phyloP scores from a whole-genome alignment of 2,329 filamentous ascomycete species.

The Cladobotryum protrusum region DNA sequence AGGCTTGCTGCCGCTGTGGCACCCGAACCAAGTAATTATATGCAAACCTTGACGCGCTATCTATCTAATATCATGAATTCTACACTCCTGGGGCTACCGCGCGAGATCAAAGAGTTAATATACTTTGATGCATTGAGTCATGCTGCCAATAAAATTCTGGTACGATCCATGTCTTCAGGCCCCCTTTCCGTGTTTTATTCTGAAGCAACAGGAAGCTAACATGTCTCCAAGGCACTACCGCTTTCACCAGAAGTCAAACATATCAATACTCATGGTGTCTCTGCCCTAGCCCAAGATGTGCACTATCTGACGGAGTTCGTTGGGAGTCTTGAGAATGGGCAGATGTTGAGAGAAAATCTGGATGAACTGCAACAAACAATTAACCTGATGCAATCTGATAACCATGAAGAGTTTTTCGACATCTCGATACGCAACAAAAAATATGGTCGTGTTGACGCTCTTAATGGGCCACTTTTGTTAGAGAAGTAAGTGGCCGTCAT shows the following conservation, averaged over 20 bases:
- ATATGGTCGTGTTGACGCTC: constrained; percentile 84
- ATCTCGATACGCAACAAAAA: constrained; percentile 84
- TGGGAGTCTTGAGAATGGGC: constrained; percentile 71
- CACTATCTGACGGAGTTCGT: constrained; percentile 82
- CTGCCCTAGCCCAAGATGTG: constrained; percentile 75
- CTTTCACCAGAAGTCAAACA: constrained; percentile 71
- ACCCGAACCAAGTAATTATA: constrained; percentile 80
- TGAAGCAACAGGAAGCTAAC: neutral
- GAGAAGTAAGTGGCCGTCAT: constrained; percentile 63
- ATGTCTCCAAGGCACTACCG: constrained; percentile 55
- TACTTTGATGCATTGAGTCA: constrained; percentile 96
- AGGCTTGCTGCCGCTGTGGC: constrained; percentile 53
- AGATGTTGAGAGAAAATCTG: constrained; percentile 81
- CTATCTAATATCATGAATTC: constrained; percentile 95
- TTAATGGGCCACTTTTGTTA: constrained; percentile 82
- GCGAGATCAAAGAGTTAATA: constrained; percentile 94
- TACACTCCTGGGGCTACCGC: constrained; percentile 84
- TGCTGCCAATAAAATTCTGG: constrained; percentile 77
- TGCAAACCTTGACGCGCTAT: constrained; percentile 90
- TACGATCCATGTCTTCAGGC: constrained; percentile 29
- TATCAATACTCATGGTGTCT: constrained; percentile 83
- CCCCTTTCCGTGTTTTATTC: neutral
- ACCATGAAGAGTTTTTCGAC: constrained; percentile 96
- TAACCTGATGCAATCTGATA: constrained; percentile 77
- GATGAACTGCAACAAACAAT: constrained; percentile 94